Percentiles rank a stretch among this genome's conserved stretches.
Conservation (phyloP, 73 alveolate genomes). For the Uronychia setigera region DNA sequence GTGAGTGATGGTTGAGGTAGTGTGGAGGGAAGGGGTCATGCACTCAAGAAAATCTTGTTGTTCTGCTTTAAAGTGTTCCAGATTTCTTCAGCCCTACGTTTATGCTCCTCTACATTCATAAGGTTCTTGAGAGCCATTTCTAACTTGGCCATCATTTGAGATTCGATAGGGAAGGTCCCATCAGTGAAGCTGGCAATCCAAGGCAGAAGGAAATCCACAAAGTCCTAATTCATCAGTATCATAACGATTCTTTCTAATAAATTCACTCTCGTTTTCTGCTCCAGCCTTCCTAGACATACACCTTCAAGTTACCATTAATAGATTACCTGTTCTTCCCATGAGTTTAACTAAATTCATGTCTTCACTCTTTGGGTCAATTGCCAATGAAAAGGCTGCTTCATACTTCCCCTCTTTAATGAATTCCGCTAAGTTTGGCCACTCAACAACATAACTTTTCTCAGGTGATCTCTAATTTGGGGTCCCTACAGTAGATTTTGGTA, state of each 20-base stretch:
- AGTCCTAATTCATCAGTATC: background rate
- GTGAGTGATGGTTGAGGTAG: background rate
- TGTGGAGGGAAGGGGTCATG: background rate
- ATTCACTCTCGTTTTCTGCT: background rate
- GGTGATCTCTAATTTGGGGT: background rate
- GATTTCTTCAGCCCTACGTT: background rate
- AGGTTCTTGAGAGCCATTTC: background rate
- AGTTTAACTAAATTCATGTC: background rate
- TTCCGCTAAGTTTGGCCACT: background rate
- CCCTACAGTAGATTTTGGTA: background rate
- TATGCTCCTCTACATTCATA: background rate
- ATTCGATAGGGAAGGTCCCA: background rate
- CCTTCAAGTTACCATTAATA: background rate
- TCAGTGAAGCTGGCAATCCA: background rate
- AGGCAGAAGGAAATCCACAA: background rate
- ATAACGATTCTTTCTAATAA: background rate
- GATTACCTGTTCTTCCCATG: background rate
- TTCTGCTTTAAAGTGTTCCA: background rate
- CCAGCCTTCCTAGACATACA: background rate
- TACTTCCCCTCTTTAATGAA: background rate
- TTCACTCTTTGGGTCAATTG: background rate
- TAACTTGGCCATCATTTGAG: background rate
- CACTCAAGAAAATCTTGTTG: background rate
- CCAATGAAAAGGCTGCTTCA: background rate
- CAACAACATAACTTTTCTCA: background rate